A percentile compares a stretch with the other conserved stretches of the same genome.
These are phyloP conservation scores for Cladophialophora immunda DNA, from an alignment of 2,329 filamentous ascomycete genomes.

Conservation along the genomic window DNA sequence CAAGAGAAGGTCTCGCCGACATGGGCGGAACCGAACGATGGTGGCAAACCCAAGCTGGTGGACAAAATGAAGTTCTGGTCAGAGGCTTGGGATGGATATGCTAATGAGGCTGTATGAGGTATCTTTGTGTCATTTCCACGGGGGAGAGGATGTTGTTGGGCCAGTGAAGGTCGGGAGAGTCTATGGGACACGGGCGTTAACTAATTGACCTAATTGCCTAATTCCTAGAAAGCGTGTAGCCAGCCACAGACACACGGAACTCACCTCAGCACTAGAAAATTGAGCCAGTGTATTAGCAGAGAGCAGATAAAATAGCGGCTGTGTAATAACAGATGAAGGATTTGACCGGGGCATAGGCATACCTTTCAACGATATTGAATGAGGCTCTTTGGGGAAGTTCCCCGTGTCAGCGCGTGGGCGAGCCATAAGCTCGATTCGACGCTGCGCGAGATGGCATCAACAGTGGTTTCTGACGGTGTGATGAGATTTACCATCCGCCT, in stretches of 20 bases:
- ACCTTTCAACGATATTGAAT: conserved; percentile 78
- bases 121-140: conserved; percentile 57
- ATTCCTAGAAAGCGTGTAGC: not conserved
- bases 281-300: conserved; percentile 15
- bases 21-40: conserved; percentile 92
- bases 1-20: conserved; percentile 96
- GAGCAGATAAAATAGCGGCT: conserved; percentile 12
- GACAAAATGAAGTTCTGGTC: conserved; percentile 63
- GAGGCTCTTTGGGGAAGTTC: conserved; percentile 72
- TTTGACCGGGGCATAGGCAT: conserved; percentile 22
- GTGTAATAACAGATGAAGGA: conserved; percentile 28
- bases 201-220: conserved; percentile 1
- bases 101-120: conserved; percentile 73
- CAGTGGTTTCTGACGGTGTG: not conserved
- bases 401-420: conserved; percentile 54
- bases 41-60: conserved; percentile 76
- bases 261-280: conserved; percentile 63
- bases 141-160: conserved; percentile 55
- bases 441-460: not conserved
- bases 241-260: not conserved
- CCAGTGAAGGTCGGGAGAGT: conserved; percentile 73
- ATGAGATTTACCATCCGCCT: not conserved
- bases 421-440: conserved; percentile 46
- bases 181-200: conserved; percentile 54
- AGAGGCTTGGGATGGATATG: conserved; percentile 66